Conservation (phyloP, 2,329 filamentous ascomycete genomes). For the Aspergillus udagawae region DNA sequence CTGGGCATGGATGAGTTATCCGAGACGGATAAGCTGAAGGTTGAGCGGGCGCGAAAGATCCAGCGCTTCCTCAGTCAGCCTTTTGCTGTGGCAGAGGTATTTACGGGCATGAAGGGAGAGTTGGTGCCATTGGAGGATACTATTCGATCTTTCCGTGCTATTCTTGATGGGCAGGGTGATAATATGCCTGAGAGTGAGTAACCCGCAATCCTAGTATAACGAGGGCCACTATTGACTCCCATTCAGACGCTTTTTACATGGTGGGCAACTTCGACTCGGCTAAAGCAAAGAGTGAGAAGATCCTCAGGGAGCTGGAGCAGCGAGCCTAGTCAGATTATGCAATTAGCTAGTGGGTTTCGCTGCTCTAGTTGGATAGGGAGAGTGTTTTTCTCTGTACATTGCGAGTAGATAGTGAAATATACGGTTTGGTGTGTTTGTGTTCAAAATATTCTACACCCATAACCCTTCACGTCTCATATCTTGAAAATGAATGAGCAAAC, state of each 20-base stretch:
- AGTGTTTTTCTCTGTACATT: too few species aligned
- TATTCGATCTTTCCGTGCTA: conserved; percentile 94
- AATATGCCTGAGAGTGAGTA: conserved; percentile 81
- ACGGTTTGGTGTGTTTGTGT: too few species aligned
- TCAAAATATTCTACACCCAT: too few species aligned
- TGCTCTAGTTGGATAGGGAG: too few species aligned
- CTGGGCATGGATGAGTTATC: conserved; percentile 99
- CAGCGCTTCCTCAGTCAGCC: conserved; percentile 99
- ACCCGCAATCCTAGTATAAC: conserved; percentile 20
- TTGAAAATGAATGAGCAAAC: too few species aligned
- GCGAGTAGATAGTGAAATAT: too few species aligned
- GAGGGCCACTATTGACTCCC: not conserved
- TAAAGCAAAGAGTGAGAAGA: conserved; percentile 98
- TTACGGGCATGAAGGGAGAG: conserved; percentile 82
- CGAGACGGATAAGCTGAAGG: conserved; percentile 97
- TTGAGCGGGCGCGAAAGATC: conserved; percentile 99
- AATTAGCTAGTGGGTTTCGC: too few species aligned
- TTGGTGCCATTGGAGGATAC: conserved; percentile 99
- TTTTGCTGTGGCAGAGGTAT: conserved; percentile 79
- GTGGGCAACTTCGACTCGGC: conserved; percentile 93
- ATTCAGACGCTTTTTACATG: conserved; percentile 79
- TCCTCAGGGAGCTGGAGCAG: conserved; percentile 83
- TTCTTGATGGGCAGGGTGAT: conserved; percentile 91
- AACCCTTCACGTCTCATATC: too few species aligned
- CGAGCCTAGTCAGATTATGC: too few species aligned